Evolutionary conservation across 352 stramenopile genomes (phyloP).

Genomic region (Thalassiosira mediterranea): DNA sequence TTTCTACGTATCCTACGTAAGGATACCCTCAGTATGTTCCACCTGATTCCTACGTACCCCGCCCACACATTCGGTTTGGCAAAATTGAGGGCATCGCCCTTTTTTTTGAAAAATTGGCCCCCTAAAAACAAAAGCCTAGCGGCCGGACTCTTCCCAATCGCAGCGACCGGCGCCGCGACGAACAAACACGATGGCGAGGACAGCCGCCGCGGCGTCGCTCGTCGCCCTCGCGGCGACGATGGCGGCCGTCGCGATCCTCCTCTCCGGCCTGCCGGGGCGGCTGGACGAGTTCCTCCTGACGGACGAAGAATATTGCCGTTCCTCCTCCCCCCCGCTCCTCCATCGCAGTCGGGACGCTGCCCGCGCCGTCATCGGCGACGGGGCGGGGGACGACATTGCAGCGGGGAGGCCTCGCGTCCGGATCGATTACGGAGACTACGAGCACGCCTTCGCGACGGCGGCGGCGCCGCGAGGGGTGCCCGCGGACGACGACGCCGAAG

Average conservation of each 20-base stretch:
- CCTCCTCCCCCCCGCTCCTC: background rate
- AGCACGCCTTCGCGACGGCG: background rate
- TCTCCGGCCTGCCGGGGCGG: slow-evolving; percentile 9
- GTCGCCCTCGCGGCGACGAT: background rate
- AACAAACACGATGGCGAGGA: no score
- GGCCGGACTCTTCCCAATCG: no score
- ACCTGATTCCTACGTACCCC: no score
- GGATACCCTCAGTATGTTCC: no score
- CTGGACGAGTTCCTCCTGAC: slow-evolving; percentile 37
- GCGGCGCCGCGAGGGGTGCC: background rate
- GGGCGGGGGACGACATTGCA: background rate
- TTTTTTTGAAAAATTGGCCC: no score
- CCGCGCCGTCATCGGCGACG: background rate
- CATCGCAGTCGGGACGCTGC: background rate
- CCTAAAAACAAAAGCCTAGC: no score
- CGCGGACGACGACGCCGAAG: background rate
- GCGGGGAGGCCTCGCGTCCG: background rate
- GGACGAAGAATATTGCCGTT: slow-evolving; percentile 18
- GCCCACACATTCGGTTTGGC: no score
- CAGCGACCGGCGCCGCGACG: no score
- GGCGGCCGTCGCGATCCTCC: slow-evolving; percentile 5
- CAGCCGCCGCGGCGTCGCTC: background rate
- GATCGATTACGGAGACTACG: slow-evolving; percentile 1
- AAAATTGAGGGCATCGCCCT: no score
- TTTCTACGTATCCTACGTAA: no score